Evolutionary conservation across 2,329 filamentous ascomycete species (phyloP), one percentile per base, ranked within the genome.

Genomic region (Helotiales sp.): DNA sequence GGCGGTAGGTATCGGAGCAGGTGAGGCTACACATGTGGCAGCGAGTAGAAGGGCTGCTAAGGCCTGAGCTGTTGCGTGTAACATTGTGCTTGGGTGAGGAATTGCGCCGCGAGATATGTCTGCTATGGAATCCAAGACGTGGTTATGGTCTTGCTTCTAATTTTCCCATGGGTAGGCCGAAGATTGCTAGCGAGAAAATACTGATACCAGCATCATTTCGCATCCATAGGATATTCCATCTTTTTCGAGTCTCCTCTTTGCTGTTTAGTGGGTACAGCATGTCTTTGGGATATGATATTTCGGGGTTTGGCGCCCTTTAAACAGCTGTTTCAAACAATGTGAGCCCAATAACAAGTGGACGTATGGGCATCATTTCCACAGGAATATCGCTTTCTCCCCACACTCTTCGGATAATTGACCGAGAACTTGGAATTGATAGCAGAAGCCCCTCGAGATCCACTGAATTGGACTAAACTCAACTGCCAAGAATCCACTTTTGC

Each of bases 1-100:
- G 30, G 54, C 46, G n/a, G 48, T 50, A 17, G 54, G 54, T 29
- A 52, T 57, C 13, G 54, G 31, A 19, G 29, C 47, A 5, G 54
- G 54, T 8, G 34, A 44, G 9, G 54, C 54, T 44, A 27, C 17
- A 44, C 40, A 44, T 44, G 40, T 44, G 40, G 40, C 40, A 27
- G 24, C 40, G 8, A 44, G 40, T 24, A 44, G 40, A 12, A 44
- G 24, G 9, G 17, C 19, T 27, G 17, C 40, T 24, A 44, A 24
- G 40, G n/a, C 17, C 15, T 44, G 40, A 25, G 40, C 40, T 44
- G 19, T 44, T 22, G 15, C 24, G n/a, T 44, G 40, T 15, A 44
- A 44, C 40, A 44, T 44, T 6, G 24, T n/a, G 40, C 12, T 9
- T 10, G 17, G 40, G 4, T 12, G 40, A 27, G 15, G 19, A 15